Percentiles rank a stretch among this genome's conserved stretches.
phyloP scores from a whole-genome alignment of 768 basidiomycete genomes.

The Termitomyces sp. region DNA sequence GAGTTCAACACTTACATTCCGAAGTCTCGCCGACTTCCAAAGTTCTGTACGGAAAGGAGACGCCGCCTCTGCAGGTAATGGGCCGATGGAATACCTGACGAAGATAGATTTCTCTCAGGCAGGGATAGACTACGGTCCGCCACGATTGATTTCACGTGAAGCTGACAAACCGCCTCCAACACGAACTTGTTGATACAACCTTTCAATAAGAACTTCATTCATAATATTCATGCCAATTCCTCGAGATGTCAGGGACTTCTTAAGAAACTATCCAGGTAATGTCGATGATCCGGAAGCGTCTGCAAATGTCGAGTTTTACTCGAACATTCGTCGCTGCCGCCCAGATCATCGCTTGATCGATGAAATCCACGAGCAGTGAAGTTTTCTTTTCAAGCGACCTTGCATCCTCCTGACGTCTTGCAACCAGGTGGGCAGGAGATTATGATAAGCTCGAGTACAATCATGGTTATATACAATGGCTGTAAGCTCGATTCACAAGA shows the following conservation, averaged over 20 bases:
- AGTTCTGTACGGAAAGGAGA: neutral
- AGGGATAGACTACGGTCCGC: too few species aligned
- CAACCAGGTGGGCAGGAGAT: slow-evolving; percentile 57
- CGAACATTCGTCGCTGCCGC: slow-evolving; percentile 45
- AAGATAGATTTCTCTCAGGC: too few species aligned
- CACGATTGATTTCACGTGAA: too few species aligned
- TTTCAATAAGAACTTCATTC: too few species aligned
- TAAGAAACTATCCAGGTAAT: slow-evolving; percentile 45
- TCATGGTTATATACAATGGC: slow-evolving; percentile 77
- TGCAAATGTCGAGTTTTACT: slow-evolving; percentile 60
- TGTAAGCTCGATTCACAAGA: slow-evolving; percentile 38
- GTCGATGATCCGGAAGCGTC: slow-evolving; percentile 31
- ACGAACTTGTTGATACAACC: too few species aligned
- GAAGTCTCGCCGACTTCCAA: neutral
- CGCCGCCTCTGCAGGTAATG: neutral
- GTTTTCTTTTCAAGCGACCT: slow-evolving; percentile 8
- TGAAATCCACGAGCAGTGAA: slow-evolving; percentile 55
- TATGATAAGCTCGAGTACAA: slow-evolving; percentile 58
- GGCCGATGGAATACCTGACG: too few species aligned
- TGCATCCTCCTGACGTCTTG: neutral
- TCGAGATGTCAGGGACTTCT: slow-evolving; percentile 50
- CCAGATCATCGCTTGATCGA: slow-evolving; percentile 61
- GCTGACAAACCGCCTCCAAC: too few species aligned
- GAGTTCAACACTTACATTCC: neutral
- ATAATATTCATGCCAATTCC: slow-evolving; percentile 39